Base-by-base conservation (phyloP, 2,329 filamentous ascomycete genomes). In the Fusarium chuoi region DNA sequence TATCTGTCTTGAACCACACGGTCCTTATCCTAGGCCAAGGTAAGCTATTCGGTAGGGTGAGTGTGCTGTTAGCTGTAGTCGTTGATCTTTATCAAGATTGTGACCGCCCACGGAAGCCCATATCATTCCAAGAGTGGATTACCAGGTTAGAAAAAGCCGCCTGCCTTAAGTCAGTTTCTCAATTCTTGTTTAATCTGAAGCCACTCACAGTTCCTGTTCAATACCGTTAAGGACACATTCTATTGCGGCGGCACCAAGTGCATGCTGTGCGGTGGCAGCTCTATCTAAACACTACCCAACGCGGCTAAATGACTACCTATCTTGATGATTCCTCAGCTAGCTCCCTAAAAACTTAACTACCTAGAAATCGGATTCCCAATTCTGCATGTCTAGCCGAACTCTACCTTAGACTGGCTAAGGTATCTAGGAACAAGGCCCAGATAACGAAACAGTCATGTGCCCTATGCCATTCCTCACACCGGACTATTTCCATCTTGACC, bases 391-490 rank as follows among this genome's bases (percentile, higher is more conserved):
- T 33, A 57, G 18, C 39, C 28, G 41, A 48, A 38, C 44, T 39
- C 33, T 52, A 28, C 6, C 7, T 7, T 28, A 13, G 33, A 36
- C 17, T 36, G 30, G n/a, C n/a, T 14, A 46, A 46, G 44, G 26
- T 15, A 35, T 10, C 49, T n/a, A n/a, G 24, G 28, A 24, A 52
- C 24, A n/a, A 30, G 24, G 14, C 33, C 22, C 24, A 51, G 28
- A 56, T 42, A 61, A 52, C 22, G 13, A 54, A 46, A 28, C 39
- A 33, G 51, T 62, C 65, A 68, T 68, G 54, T 68, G 63, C 36
- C 22, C 41, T 38, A 33, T 26, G 18, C 45, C 30, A 30, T 39
- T 38, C 41, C 39, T 51, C 36, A n/a, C 24, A n/a, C 36, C 24
- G 49, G 49, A 46, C n/a, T 36, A 45, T 38, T 66, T 54, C 44